Conservation (phyloP, 306 rosid genomes). For the Gillenia trifoliata region DNA sequence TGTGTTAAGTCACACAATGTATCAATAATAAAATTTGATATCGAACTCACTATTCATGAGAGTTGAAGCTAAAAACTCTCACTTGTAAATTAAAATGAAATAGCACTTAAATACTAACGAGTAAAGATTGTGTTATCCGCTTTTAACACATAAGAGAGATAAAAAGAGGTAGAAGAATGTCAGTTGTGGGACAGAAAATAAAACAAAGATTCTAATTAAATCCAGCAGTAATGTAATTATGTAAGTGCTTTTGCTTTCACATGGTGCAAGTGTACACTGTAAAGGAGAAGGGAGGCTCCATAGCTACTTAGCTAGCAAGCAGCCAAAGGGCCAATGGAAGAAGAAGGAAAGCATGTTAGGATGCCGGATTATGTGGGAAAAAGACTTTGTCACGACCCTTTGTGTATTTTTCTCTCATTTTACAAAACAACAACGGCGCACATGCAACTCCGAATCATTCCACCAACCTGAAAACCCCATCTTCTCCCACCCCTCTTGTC, state of each 20-base stretch:
- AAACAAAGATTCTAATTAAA: conserved; percentile 7
- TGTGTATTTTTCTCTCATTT: conserved; percentile 5
- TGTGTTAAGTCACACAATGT: no score
- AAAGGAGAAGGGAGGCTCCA: not conserved
- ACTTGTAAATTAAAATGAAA: no score
- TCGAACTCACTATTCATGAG: no score
- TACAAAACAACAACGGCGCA: conserved; percentile 35
- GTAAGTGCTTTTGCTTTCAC: not conserved
- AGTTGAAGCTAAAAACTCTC: no score
- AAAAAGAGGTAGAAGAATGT: not conserved
- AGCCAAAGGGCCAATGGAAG: not conserved
- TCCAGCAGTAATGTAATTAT: not conserved
- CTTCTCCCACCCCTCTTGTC: conserved; percentile 22
- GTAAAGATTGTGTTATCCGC: no score
- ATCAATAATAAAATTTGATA: no score
- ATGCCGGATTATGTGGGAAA: conserved; percentile 49
- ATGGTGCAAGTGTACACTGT: not conserved
- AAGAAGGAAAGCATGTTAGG: conserved; percentile 31
- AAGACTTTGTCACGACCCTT: conserved; percentile 29
- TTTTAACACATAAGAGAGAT: not conserved
- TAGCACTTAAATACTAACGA: no score
- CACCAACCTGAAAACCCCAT: conserved; percentile 45
- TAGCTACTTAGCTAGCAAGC: not conserved
- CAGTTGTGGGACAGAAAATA: not conserved
- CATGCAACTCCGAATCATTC: conserved; percentile 60